Base-by-base conservation (phyloP, 1,284 basidiomycete species). In the Irpex sp. region DNA sequence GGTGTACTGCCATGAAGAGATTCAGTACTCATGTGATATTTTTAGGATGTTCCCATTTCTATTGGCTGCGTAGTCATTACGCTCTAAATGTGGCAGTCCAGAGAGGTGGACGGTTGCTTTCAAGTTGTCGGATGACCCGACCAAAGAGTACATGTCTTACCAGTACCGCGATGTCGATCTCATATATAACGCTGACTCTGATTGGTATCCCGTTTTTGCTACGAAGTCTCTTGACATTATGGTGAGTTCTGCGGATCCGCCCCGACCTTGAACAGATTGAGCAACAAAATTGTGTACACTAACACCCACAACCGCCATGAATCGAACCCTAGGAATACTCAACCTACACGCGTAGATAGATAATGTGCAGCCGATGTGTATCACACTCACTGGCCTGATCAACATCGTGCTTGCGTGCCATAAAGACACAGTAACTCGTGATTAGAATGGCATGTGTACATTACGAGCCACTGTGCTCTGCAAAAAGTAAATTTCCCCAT, bases 401-500 rank as follows among this genome's bases (percentile, higher is more conserved):
- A 33, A 33, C 31, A 33, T 33, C 31, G 31, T 6, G 1, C 0
- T 33, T 33, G 31, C 31, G 31, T 33, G 31, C 31, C 31, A 33
- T 1, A 0, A 33, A 33, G 6, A 6, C 1, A 33, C 31, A 33
- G 31, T 6, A 6, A 33, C 5, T 33, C 31, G 31, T 33, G 6
- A 33, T 33, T 33, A 33, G 6, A 1, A 33, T 33, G 31, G 5
- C 17, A 26, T 21, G 1, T 4, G 3, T 19, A 51, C 19, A 17
- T 26, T 17, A 51, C 2, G 19, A 51, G 21, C 21, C 9, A 17
- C 8, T 51, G 13, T 19, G 19, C 19, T 13, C 17, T 17, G 17
- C 43, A 15, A 51, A 66, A 5, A 78, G 49, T 21, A 77, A 61
- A 37, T 78, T 76, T 1, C 57, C 66, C 82, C 83, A 84, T 3